These are phyloP conservation scores for Colletotrichum cuscutae DNA, from an alignment of 2,329 filamentous ascomycete species.

Conservation along the genomic window DNA sequence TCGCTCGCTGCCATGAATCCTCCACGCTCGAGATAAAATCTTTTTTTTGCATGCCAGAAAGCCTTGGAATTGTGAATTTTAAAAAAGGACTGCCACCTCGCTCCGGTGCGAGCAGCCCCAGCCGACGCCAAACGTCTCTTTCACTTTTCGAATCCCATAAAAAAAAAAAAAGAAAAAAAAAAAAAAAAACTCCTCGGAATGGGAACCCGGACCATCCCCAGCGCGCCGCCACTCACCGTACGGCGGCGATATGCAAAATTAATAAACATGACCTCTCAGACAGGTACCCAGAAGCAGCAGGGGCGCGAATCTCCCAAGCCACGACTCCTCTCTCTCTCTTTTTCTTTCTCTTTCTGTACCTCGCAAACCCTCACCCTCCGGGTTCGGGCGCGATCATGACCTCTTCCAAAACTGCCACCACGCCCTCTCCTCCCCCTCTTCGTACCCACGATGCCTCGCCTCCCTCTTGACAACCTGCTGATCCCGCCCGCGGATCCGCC, in stretches of 20 bases:
- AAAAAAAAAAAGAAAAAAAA: background rate
- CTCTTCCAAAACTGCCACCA: slow-evolving; percentile 73
- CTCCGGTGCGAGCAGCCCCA: no score
- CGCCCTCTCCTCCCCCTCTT: slow-evolving; percentile 42
- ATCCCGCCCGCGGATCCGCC: slow-evolving; percentile 78
- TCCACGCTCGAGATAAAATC: background rate
- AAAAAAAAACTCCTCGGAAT: background rate
- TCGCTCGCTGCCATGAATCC: background rate
- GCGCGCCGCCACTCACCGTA: background rate
- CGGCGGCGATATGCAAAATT: background rate
- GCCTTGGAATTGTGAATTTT: background rate
- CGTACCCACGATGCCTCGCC: slow-evolving; percentile 27
- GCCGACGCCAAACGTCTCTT: background rate
- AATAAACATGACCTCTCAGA: background rate
- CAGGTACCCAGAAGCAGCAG: background rate
- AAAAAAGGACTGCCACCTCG: no score
- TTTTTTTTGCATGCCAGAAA: background rate
- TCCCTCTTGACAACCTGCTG: slow-evolving; percentile 57
- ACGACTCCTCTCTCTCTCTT: background rate
- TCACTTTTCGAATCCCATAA: background rate
- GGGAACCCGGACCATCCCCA: background rate
- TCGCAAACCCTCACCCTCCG: background rate
- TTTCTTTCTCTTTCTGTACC: background rate
- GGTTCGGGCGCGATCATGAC: slow-evolving; percentile 35
- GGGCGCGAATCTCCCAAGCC: background rate